These are phyloP conservation scores for Calonectria honghensis DNA, from an alignment of 2,329 filamentous ascomycete genomes.

Conservation along the genomic window DNA sequence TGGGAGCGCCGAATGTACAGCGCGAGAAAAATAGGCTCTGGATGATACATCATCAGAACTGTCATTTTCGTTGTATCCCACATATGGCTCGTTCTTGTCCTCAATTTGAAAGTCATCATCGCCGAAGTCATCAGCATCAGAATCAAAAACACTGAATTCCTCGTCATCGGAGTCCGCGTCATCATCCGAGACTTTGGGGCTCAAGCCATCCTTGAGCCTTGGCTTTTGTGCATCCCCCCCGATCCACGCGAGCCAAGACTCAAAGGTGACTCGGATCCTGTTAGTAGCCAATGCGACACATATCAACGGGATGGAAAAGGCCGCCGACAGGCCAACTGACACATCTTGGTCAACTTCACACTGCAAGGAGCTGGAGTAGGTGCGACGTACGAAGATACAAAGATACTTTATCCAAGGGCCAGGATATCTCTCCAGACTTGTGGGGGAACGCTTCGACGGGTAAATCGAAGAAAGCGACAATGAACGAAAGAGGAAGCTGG, in stretches of 20 bases:
- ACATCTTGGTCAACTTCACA: background rate
- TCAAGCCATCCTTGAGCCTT: background rate
- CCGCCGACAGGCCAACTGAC: background rate
- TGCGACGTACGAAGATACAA: background rate
- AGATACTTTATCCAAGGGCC: slow-evolving; percentile 1
- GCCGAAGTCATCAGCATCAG: background rate
- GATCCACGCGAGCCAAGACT: background rate
- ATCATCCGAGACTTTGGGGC: background rate
- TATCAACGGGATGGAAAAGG: slow-evolving; percentile 2
- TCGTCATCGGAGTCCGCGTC: background rate
- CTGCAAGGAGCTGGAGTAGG: too few species aligned
- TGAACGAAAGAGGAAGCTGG: slow-evolving; percentile 6
- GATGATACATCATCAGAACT: background rate
- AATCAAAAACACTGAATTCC: background rate
- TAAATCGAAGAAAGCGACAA: slow-evolving; percentile 3
- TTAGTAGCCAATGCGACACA: background rate
- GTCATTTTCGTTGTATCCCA: background rate
- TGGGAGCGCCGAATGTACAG: background rate
- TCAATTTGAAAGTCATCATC: background rate
- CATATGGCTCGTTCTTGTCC: background rate
- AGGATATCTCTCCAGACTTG: background rate
- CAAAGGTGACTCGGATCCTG: background rate
- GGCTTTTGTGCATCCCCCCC: background rate
- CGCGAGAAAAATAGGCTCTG: background rate
- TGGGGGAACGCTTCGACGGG: background rate